Evolutionary conservation across 2,329 filamentous ascomycete genomes (phyloP).

Genomic region (Trichoderma pleuroti): DNA sequence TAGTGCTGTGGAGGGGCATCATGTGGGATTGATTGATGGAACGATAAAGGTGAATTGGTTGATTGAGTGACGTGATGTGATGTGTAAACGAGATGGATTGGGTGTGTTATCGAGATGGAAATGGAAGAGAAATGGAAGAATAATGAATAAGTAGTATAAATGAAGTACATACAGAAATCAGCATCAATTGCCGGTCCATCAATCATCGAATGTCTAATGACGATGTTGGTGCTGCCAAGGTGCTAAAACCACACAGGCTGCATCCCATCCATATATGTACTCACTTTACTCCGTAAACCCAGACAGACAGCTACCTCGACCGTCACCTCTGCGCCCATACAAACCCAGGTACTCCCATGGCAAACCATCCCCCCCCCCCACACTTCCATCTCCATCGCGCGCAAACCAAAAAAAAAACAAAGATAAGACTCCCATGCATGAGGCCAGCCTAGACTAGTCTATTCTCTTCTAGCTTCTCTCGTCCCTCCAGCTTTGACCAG

Average conservation of each 20-base stretch:
- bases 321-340: not conserved
- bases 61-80: not conserved
- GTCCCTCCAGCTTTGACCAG: not conserved
- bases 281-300: not conserved
- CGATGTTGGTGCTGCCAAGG: not conserved
- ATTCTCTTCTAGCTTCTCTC: not conserved
- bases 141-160: too few relatives aligned
- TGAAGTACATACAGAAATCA: not conserved
- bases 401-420: not conserved
- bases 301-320: not conserved
- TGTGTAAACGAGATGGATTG: not conserved
- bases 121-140: not conserved
- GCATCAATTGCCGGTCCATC: not conserved
- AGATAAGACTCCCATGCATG: constrained; percentile 18
- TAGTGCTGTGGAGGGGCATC: not conserved
- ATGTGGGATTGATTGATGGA: not conserved
- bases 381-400: not conserved
- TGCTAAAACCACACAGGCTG: not conserved
- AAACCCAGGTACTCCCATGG: not conserved
- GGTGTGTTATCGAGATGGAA: not conserved
- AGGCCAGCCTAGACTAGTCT: not conserved
- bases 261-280: not conserved
- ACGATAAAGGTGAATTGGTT: not conserved
- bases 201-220: not conserved
- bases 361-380: not conserved